phyloP scores from a whole-genome alignment of 2,329 filamentous ascomycete genomes.

The Cytospora piceicola region DNA sequence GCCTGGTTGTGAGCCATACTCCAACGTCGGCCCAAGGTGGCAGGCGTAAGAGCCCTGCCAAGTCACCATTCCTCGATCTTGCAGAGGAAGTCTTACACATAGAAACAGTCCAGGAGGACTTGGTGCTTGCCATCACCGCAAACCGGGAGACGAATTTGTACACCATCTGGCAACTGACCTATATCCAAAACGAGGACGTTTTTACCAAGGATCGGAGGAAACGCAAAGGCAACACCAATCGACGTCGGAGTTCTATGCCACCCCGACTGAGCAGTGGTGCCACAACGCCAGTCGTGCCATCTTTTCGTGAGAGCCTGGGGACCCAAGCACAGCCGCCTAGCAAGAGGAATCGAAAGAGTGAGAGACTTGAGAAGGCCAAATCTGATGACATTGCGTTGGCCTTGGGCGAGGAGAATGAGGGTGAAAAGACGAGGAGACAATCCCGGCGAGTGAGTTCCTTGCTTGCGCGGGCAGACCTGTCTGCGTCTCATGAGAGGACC shows the following conservation, averaged over 20 bases:
- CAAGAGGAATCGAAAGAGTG: conserved; percentile 57
- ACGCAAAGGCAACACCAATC: conserved; percentile 50
- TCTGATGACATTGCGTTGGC: conserved; percentile 68
- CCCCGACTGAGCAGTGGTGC: conserved; percentile 72
- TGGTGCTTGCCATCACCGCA: conserved; percentile 79
- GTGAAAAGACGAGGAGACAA: conserved; percentile 59
- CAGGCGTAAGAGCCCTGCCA: conserved; percentile 45
- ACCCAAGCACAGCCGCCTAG: conserved; percentile 50
- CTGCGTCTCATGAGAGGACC: conserved; percentile 78
- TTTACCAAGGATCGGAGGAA: conserved; percentile 53
- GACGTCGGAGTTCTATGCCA: conserved; percentile 68
- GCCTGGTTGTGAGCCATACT: conserved; percentile 71
- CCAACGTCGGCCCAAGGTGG: conserved; percentile 46
- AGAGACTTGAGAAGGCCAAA: conserved; percentile 48
- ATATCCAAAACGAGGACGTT: conserved; percentile 69
- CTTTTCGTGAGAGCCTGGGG: conserved; percentile 78
- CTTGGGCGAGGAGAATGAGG: conserved; percentile 68
- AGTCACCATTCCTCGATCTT: conserved; percentile 67
- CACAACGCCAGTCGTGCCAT: conserved; percentile 71
- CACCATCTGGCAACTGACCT: conserved; percentile 82
- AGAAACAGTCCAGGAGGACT: conserved; percentile 61
- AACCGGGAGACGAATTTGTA: conserved; percentile 78
- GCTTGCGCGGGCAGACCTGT: conserved; percentile 83
- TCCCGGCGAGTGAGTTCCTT: conserved; percentile 88
- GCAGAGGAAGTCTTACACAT: conserved; percentile 85